Conservation (phyloP, 2,329 filamentous ascomycete genomes). For the Colletotrichum agaves region DNA sequence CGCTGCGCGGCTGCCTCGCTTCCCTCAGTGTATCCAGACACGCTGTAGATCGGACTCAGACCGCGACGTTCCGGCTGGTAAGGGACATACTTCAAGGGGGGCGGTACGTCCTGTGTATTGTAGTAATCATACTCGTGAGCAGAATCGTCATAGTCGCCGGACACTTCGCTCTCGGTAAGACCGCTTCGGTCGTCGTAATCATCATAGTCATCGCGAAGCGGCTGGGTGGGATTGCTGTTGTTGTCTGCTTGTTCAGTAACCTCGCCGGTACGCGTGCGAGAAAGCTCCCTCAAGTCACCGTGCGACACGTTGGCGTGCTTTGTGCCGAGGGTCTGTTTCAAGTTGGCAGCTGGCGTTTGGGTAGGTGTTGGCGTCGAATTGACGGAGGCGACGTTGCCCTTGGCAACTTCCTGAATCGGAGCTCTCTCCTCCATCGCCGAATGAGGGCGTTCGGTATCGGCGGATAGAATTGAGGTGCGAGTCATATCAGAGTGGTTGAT, state of each 20-base stretch:
- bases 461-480: conserved; percentile 85
- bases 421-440: conserved; percentile 73
- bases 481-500: conserved; percentile 89
- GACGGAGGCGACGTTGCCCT: conserved; percentile 66
- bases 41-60: conserved; percentile 90
- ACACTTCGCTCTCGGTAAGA: conserved; percentile 1
- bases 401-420: conserved; percentile 71
- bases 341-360: conserved; percentile 56
- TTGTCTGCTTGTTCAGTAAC: conserved; percentile 53
- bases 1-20: conserved; percentile 69
- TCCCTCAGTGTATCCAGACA: conserved; percentile 84
- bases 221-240: conserved; percentile 52
- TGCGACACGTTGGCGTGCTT: conserved; percentile 74
- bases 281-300: conserved; percentile 66
- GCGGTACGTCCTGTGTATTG: conserved; percentile 70
- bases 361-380: conserved; percentile 73
- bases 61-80: conserved; percentile 76
- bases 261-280: conserved; percentile 49
- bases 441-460: conserved; percentile 77
- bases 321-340: conserved; percentile 72
- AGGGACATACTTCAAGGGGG: conserved; percentile 73
- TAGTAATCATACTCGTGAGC: conserved; percentile 61
- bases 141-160: conserved; percentile 52
- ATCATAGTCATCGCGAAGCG: conserved; percentile 54
- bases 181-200: conserved; percentile 42